These are phyloP conservation scores for Ambrosia hybrid DNA, from an alignment of 140 eudicot genomes.

Conservation along the genomic window DNA sequence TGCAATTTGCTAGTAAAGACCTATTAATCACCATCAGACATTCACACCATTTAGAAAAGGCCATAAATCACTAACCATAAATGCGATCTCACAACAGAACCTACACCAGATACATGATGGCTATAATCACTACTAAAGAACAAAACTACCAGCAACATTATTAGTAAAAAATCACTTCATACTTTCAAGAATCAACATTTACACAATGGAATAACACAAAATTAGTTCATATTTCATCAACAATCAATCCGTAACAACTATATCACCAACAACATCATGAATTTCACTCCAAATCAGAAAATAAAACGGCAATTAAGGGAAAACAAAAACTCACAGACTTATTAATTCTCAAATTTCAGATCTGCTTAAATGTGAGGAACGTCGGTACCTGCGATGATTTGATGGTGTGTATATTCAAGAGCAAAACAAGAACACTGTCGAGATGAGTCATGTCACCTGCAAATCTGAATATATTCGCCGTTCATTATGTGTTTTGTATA, in stretches of 20 bases:
- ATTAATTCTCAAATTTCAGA: no score
- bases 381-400: constrained; percentile 84
- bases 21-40: no score
- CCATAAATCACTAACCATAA: no score
- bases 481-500: neutral
- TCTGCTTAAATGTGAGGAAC: neutral
- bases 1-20: no score
- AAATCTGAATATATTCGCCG: constrained; percentile 86
- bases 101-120: no score
- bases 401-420: constrained; percentile 91
- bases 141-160: no score
- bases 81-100: no score
- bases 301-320: neutral
- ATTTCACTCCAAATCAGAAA: neutral
- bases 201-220: constrained; percentile 14
- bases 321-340: no score
- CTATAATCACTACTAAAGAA: no score
- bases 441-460: constrained; percentile 99
- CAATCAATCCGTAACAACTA: constrained; percentile 16
- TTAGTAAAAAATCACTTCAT: neutral
- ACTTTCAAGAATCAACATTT: neutral
- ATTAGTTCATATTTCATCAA: neutral
- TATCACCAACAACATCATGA: neutral
- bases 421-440: constrained; percentile 89
- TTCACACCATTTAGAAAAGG: no score